These are phyloP conservation scores for Didymosphaeria variabile DNA, from an alignment of 2,329 filamentous ascomycete genomes.

Conservation along the genomic window DNA sequence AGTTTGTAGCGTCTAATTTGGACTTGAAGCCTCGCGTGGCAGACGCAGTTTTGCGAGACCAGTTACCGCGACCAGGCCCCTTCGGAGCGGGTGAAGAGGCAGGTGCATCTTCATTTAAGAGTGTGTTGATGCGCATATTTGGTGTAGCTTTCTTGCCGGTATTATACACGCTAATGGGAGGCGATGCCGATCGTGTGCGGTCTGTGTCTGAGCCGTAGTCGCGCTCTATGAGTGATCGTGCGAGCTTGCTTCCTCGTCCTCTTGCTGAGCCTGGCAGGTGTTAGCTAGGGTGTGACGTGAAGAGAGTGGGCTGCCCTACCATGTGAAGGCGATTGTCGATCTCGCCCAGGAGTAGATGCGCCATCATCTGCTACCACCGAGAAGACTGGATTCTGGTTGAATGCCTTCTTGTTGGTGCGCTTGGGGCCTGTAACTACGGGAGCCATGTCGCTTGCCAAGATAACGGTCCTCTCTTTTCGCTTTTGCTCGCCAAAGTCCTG, in stretches of 20 bases:
- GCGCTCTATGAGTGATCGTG: conserved; percentile 44
- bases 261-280: conserved; percentile 41
- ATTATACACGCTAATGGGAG: conserved; percentile 52
- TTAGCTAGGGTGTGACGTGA: not conserved
- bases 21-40: conserved; percentile 45
- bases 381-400: conserved; percentile 54
- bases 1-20: conserved; percentile 41
- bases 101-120: conserved; percentile 56
- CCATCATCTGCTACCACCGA: conserved; percentile 52
- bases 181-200: conserved; percentile 57
- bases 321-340: conserved; percentile 52
- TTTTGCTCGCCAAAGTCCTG: conserved; percentile 75
- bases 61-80: conserved; percentile 60
- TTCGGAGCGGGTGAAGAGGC: conserved; percentile 49
- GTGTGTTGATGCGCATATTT: conserved; percentile 59
- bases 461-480: conserved; percentile 75
- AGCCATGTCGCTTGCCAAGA: conserved; percentile 78
- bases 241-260: conserved; percentile 44
- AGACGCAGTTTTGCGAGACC: conserved; percentile 52
- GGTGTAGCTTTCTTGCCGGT: conserved; percentile 47
- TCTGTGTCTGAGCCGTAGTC: conserved; percentile 57
- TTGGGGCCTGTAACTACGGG: conserved; percentile 67
- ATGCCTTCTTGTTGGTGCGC: conserved; percentile 58
- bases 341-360: conserved; percentile 49
- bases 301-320: conserved; percentile 26